Base-by-base conservation (phyloP, 192 early-diverging fungal genomes). In the Podila epicladia region DNA sequence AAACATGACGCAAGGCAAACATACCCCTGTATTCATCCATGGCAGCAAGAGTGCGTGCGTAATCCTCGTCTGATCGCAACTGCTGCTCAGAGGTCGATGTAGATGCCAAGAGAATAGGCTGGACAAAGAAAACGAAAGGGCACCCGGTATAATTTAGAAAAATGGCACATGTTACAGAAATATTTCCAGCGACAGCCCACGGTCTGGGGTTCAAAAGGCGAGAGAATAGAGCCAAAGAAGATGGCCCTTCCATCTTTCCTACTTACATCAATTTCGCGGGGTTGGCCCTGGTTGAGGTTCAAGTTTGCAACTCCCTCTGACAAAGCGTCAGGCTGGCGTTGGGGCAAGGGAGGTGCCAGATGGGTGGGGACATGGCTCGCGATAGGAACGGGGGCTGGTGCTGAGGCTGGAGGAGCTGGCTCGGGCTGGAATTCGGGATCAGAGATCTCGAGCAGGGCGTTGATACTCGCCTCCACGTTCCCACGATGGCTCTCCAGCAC, bases 381-480 rank as follows among this genome's bases (percentile, higher is more conserved):
- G 2, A 38, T 28, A 17, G 22, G 11, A 50, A 41, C 63, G 4
- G 53, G 58, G 15, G 28, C 68, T 26, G 82, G 65, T 48, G 65
- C 76, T 59, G 33, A 17, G 12, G 57, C 76, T 59, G 33, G 22
- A 7, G 49, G 53, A 19, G 63, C 62, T 59, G 64, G 57, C 3
- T 79, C 74, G 29, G 85, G 68, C 64, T 83, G 75, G 60, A 87
- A 90, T n/a, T 83, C 83, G 32, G 89, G 89, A 68, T 90, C 89
- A 19, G 87, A 85, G 51, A 90, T 87, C 48, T 73, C 69, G 17
- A 90, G 71, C 41, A 90, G 72, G n/a, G 82, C 69, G 19, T 88
- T 86, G 76, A 90, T 77, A 37, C 84, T 79, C 35, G 70, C 62
- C 58, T 90, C 89, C 7, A 88, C 66, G 35, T 82, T 57, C 20